These are phyloP conservation scores for Termitomyces heimii DNA, from an alignment of 768 basidiomycete species.

Conservation along the genomic window DNA sequence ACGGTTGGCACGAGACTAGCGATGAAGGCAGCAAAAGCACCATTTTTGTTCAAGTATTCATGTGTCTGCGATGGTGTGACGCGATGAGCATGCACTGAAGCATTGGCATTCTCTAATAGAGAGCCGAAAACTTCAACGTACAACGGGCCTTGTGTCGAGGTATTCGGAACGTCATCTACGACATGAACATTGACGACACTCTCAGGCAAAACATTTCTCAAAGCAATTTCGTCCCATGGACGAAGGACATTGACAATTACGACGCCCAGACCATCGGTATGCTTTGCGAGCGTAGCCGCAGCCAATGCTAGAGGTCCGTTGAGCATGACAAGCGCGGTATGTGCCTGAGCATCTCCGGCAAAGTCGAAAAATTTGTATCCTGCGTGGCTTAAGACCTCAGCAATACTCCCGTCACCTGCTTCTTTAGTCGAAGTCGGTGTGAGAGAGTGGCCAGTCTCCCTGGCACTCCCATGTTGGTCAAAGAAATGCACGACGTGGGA, in stretches of 20 bases:
- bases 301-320: conserved; percentile 74
- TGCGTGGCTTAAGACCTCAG: conserved; percentile 44
- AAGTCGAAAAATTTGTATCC: conserved; percentile 81
- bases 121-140: conserved; percentile 69
- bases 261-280: conserved; percentile 49
- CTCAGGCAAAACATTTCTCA: conserved; percentile 54
- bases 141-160: conserved; percentile 55
- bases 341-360: conserved; percentile 56
- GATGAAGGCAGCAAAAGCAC: conserved; percentile 39
- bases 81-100: conserved; percentile 48
- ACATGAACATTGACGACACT: conserved; percentile 60
- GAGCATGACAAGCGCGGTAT: conserved; percentile 60
- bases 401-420: conserved; percentile 25
- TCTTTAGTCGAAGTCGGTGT: conserved; percentile 28
- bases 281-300: conserved; percentile 45
- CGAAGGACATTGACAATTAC: conserved; percentile 75
- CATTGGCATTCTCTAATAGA: conserved; percentile 36
- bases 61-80: conserved; percentile 52
- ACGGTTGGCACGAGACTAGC: conserved; percentile 23
- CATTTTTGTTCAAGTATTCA: conserved; percentile 38
- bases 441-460: conserved; percentile 64
- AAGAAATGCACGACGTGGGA: conserved; percentile 85
- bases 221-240: conserved; percentile 71
- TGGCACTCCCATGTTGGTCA: conserved; percentile 75
- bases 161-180: conserved; percentile 69